These are phyloP conservation scores for Yarrowia galli DNA, from an alignment of 1,139 yeast species.

Conservation along the genomic window DNA sequence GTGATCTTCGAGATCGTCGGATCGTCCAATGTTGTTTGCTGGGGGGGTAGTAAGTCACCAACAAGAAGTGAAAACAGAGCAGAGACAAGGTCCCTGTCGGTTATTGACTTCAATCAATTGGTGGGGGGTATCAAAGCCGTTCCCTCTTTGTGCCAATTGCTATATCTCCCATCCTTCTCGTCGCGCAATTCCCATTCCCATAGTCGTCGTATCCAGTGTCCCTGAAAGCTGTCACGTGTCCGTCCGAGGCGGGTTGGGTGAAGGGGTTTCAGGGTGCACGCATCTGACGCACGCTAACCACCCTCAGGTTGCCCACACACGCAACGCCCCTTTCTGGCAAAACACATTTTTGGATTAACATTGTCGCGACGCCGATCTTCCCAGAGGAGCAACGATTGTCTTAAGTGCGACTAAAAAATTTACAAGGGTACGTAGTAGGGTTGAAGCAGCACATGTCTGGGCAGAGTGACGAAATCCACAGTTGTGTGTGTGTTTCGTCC, in stretches of 20 bases:
- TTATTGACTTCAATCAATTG: background rate
- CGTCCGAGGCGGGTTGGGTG: conserved; percentile 13
- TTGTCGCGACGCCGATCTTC: conserved; percentile 33
- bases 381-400: conserved; percentile 22
- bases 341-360: conserved; percentile 33
- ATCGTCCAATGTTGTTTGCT: conserved; percentile 35
- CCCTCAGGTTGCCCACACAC: conserved; percentile 2
- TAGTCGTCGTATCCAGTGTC: background rate
- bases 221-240: conserved; percentile 3
- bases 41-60: conserved; percentile 18
- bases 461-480: conserved; percentile 23
- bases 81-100: background rate
- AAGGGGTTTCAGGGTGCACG: conserved; percentile 19
- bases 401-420: conserved; percentile 21
- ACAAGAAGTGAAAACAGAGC: background rate
- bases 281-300: conserved; percentile 12
- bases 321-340: conserved; percentile 29
- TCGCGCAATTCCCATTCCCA: too few relatives aligned
- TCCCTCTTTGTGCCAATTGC: background rate
- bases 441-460: conserved; percentile 28
- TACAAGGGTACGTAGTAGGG: conserved; percentile 15
- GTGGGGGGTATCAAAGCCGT: background rate
- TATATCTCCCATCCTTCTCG: background rate
- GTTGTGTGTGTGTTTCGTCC: background rate
- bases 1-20: conserved; percentile 37